Conservation (phyloP, 108 stramenopile species). For the Cyclotella baltica region DNA sequence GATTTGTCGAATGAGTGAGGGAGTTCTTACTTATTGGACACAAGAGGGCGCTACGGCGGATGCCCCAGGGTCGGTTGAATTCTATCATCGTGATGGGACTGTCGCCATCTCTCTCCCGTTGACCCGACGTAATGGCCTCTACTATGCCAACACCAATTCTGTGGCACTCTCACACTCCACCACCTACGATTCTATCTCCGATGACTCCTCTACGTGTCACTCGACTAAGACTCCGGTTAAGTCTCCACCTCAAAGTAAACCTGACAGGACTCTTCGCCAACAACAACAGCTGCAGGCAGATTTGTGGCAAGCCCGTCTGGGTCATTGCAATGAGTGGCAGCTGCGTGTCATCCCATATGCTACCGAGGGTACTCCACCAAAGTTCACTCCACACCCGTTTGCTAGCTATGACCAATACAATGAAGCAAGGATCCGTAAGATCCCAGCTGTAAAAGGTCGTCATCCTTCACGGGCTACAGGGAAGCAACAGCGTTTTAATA, state of each 20-base stretch:
- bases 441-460: neutral
- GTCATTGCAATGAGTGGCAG: neutral
- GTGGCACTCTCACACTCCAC: too few relatives aligned
- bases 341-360: neutral
- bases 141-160: too few relatives aligned
- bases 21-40: neutral
- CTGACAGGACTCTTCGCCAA: neutral
- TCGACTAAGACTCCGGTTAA: too few relatives aligned
- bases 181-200: too few relatives aligned
- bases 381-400: neutral
- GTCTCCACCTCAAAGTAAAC: neutral
- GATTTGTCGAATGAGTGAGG: neutral
- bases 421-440: neutral
- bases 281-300: too few relatives aligned
- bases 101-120: neutral
- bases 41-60: neutral
- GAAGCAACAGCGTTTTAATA: neutral
- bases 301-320: neutral
- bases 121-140: neutral
- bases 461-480: neutral
- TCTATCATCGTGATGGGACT: neutral
- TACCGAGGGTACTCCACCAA: neutral
- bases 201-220: neutral
- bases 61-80: neutral
- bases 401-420: neutral